These are phyloP conservation scores for Oidium heveae DNA, from an alignment of 2,329 filamentous ascomycete species.

Conservation along the genomic window DNA sequence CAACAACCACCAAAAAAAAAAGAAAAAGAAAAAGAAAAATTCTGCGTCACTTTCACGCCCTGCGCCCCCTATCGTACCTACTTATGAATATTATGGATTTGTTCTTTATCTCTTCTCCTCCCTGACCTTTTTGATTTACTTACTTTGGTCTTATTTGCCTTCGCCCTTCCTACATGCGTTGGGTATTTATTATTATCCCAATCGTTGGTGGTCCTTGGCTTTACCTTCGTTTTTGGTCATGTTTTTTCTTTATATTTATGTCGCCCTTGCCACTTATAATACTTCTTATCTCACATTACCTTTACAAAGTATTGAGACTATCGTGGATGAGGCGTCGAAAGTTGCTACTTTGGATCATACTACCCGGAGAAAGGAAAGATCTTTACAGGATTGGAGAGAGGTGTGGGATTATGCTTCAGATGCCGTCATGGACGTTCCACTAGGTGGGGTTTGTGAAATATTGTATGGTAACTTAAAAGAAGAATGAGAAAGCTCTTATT, in stretches of 20 bases:
- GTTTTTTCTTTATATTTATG: slow-evolving; percentile 73
- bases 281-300: slow-evolving; percentile 66
- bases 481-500: too few species aligned
- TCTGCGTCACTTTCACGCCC: slow-evolving; percentile 16
- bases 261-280: slow-evolving; percentile 79
- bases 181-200: slow-evolving; percentile 89
- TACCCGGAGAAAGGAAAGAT: slow-evolving; percentile 6
- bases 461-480: slow-evolving; percentile 36
- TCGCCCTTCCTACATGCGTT: slow-evolving; percentile 77
- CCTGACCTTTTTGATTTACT: slow-evolving; percentile 48
- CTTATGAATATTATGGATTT: slow-evolving; percentile 98
- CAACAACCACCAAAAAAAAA: too few species aligned
- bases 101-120: slow-evolving; percentile 81
- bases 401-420: slow-evolving; percentile 88
- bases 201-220: slow-evolving; percentile 92
- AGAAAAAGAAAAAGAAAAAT: too few species aligned
- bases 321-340: slow-evolving; percentile 76
- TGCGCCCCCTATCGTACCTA: slow-evolving; percentile 82
- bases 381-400: slow-evolving; percentile 38
- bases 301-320: slow-evolving; percentile 56
- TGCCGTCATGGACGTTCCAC: slow-evolving; percentile 87
- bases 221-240: slow-evolving; percentile 80
- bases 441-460: slow-evolving; percentile 86
- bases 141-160: slow-evolving; percentile 63
- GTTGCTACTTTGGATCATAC: slow-evolving; percentile 50